phyloP scores from a whole-genome alignment of 352 stramenopile genomes.

The Phytopythium cucurbitacearum region DNA sequence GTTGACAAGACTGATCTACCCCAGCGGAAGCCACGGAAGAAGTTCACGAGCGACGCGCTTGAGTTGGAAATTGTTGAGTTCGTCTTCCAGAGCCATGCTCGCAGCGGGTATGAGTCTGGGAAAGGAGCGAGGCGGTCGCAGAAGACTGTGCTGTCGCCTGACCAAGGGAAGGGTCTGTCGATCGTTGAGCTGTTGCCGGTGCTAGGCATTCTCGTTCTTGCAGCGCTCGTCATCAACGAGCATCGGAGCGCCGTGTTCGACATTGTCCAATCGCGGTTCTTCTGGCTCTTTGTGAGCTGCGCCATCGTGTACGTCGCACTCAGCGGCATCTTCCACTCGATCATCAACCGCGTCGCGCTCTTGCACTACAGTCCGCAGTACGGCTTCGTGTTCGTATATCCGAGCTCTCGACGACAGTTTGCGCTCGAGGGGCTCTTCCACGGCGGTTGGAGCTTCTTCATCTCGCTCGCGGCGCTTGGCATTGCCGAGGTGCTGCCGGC shows the following conservation, averaged over 20 bases:
- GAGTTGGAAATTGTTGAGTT: slow-evolving; percentile 20
- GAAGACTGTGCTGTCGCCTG: slow-evolving; percentile 7
- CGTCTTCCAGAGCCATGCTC: slow-evolving; percentile 27
- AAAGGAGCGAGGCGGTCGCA: slow-evolving; percentile 12
- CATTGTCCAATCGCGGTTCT: slow-evolving; percentile 31
- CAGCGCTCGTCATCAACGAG: slow-evolving; percentile 28
- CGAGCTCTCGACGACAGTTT: slow-evolving; percentile 59
- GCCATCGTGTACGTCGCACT: slow-evolving; percentile 54
- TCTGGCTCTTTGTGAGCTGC: slow-evolving; percentile 54
- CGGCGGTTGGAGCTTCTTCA: slow-evolving; percentile 57
- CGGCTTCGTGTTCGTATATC: slow-evolving; percentile 59
- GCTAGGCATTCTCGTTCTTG: slow-evolving; percentile 23
- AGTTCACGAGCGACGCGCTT: slow-evolving; percentile 10
- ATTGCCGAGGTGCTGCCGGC: slow-evolving; percentile 39
- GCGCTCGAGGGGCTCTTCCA: slow-evolving; percentile 57
- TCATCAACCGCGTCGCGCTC: slow-evolving; percentile 43
- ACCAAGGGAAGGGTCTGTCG: slow-evolving; percentile 10
- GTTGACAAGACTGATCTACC: not conserved
- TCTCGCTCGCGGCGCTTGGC: slow-evolving; percentile 47
- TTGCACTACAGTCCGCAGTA: slow-evolving; percentile 53
- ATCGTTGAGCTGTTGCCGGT: slow-evolving; percentile 35
- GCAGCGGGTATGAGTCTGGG: slow-evolving; percentile 18
- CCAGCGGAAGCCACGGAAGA: slow-evolving; percentile 3
- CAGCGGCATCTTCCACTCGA: slow-evolving; percentile 55
- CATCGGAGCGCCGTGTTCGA: slow-evolving; percentile 30